Base-by-base conservation (phyloP, 176 grass and related monocot genomes). In the Urochloa ruziziensis region DNA sequence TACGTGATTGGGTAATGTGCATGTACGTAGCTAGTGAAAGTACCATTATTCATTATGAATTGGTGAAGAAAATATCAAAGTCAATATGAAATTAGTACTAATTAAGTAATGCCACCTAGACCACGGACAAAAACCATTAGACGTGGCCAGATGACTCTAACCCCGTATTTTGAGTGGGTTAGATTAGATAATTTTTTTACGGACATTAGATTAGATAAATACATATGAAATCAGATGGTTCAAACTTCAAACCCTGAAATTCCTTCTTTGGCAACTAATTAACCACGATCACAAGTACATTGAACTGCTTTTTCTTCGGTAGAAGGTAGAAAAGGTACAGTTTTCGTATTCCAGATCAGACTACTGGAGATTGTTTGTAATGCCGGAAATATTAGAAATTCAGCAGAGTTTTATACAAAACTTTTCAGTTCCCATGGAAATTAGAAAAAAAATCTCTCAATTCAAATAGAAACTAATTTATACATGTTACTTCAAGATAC, bases 61-160 rank as follows among this genome's bases (percentile, higher is more conserved):
- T 16, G 28, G 39, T 60, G 25, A 75, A 48, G 18, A 52, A 53
- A 76, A 37, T 59, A 87, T 61, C 49, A 2, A 76, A 76, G 79
- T 52, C 79, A 32, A 44, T 32, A 33, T 54, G n/a, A 49, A 54
- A 58, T 39, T n/a, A 80, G 36, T 72, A 73, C 28, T 61, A 25
- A 10, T 70, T 30, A 75, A 57, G 53, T 44, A 35, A 10, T 70
- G 65, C 30, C 54, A 53, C 66, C 75, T 9, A 42, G 49, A 86
- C 37, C 43, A 32, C 0, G 24, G 56, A 62, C 56, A 70, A 43
- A 27, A 79, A 48, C 35, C 57, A 35, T 61, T 72, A 33, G 2
- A 49, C 5, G 32, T 47, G 34, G 44, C 14, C 74, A 33, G 30
- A 53, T 53, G 46, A 28, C 47, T 35, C 6, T 36, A 36, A 36